Evolutionary conservation across 2,329 filamentous ascomycete species (phyloP).

Genomic region (Stagonosporopsis chrysanthemi): DNA sequence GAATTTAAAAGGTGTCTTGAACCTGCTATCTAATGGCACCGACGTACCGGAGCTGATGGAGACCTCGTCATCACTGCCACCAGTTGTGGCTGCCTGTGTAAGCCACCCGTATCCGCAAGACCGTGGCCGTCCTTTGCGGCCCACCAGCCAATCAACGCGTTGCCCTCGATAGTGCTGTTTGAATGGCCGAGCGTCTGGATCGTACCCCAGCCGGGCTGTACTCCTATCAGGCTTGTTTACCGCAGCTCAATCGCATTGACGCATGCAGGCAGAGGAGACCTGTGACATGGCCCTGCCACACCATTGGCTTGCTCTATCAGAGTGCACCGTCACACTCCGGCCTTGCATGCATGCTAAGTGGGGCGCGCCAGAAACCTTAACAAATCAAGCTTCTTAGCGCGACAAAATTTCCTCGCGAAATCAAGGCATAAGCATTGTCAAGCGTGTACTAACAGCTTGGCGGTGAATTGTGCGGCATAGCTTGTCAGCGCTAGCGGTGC

Average conservation of each 20-base stretch:
- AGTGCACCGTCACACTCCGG: no score
- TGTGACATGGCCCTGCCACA: no score
- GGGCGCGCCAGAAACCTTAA: conserved; percentile 22
- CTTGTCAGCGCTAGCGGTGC: background rate
- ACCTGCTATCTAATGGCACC: background rate
- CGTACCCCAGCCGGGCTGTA: conserved; percentile 15
- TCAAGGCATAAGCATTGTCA: conserved; percentile 38
- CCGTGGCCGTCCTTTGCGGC: conserved; percentile 21
- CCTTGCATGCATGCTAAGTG: conserved; percentile 22
- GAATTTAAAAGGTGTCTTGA: no score
- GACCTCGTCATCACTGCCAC: conserved; percentile 7
- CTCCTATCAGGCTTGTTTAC: no score
- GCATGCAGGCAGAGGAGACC: no score
- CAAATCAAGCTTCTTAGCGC: conserved; percentile 38
- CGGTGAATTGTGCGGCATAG: conserved; percentile 30
- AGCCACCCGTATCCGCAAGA: conserved; percentile 1
- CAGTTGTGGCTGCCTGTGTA: conserved; percentile 13
- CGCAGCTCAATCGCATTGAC: no score
- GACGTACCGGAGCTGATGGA: background rate
- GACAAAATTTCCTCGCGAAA: conserved; percentile 35
- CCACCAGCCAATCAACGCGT: conserved; percentile 5
- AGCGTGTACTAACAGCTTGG: conserved; percentile 35
- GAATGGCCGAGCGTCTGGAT: conserved; percentile 22
- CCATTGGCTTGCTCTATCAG: no score
- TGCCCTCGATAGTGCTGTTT: conserved; percentile 1